A percentile compares a stretch with the other conserved stretches of the same genome.
These are phyloP conservation scores for Fomes fomentarius DNA, from an alignment of 1,284 basidiomycete genomes.

Conservation along the genomic window DNA sequence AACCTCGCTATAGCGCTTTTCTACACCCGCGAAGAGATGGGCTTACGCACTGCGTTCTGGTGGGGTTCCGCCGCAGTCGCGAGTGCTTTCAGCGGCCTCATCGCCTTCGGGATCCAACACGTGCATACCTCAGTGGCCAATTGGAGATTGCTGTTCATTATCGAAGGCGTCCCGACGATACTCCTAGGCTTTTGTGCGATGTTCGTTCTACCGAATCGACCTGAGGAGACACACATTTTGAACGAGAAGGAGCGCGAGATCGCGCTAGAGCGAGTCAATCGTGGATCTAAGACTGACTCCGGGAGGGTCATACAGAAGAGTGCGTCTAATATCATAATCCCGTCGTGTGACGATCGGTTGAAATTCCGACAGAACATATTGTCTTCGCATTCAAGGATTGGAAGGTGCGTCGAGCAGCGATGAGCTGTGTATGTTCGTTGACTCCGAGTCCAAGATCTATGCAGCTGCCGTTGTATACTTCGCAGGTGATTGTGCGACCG, in stretches of 20 bases:
- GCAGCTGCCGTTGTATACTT: constrained; percentile 69
- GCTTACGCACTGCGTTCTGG: constrained; percentile 74
- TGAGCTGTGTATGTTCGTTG: too few relatives aligned
- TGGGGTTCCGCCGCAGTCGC: constrained; percentile 81
- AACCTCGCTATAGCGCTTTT: constrained; percentile 46
- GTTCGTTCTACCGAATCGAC: constrained; percentile 74
- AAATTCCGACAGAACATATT: constrained; percentile 53
- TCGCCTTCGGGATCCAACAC: constrained; percentile 74
- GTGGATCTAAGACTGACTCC: constrained; percentile 65
- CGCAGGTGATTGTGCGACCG: constrained; percentile 77
- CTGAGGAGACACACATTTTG: constrained; percentile 74
- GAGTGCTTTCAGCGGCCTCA: constrained; percentile 76
- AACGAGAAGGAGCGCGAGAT: constrained; percentile 74
- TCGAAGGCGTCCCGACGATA: constrained; percentile 76
- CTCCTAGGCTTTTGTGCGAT: constrained; percentile 70
- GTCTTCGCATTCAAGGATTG: constrained; percentile 70
- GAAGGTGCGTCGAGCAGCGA: constrained; percentile 45
- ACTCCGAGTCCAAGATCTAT: constrained; percentile 54
- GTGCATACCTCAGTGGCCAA: constrained; percentile 51
- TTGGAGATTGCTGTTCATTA: constrained; percentile 78
- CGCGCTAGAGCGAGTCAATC: constrained; percentile 75
- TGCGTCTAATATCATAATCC: too few relatives aligned
- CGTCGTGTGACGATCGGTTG: too few relatives aligned
- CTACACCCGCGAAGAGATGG: constrained; percentile 75
- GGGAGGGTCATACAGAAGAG: constrained; percentile 69